Base-by-base conservation (phyloP, 1,284 basidiomycete species). In the Irpex sp. region DNA sequence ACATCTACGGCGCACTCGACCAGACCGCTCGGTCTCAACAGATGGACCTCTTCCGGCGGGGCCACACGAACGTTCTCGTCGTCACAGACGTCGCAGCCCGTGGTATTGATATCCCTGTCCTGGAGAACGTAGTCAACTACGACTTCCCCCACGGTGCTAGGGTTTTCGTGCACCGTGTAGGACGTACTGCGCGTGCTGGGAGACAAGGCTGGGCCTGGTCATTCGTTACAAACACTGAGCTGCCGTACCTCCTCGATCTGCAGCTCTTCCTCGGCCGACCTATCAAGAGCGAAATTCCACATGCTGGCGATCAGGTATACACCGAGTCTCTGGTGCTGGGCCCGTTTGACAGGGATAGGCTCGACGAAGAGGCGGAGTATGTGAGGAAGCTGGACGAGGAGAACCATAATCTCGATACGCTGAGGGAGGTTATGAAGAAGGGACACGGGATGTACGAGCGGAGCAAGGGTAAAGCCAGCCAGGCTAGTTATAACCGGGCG, bases 81-180 rank as follows among this genome's bases (percentile, higher is more conserved):
- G 96, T 99, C 48, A 99, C 97, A 0, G 97, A 99, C 71, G 94
- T 99, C 42, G 97, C 97, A 16, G 97, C 97, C 4, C 89, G 96
- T 67, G 96, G 96, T 72, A 95, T 96, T 71, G 95, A 98, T 77
- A 93, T 98, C 53, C 95, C 95, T 3, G 84, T 98, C 33, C 82
- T 98, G 59, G 93, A 95, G 73, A 93, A 98, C 71, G 97, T 99
- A 37, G 82, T 99, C 74, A 99, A 99, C 74, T 99, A 95, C 74
- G 96, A 99, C 71, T 98, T 99, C 66, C 96, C 97, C 0, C 88
- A 94, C 58, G 94, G 95, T 36, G 87, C 95, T 0, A 80, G 96
- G 60, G 88, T 97, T 4, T 99, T 98, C 69, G 90, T 99, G 0
- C 97, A 99, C 76, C 91, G 97, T 64, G 96, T 99, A 21, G 97